These are phyloP conservation scores for Paramecium octaurelia DNA, from an alignment of 73 alveolate genomes.

Conservation along the genomic window DNA sequence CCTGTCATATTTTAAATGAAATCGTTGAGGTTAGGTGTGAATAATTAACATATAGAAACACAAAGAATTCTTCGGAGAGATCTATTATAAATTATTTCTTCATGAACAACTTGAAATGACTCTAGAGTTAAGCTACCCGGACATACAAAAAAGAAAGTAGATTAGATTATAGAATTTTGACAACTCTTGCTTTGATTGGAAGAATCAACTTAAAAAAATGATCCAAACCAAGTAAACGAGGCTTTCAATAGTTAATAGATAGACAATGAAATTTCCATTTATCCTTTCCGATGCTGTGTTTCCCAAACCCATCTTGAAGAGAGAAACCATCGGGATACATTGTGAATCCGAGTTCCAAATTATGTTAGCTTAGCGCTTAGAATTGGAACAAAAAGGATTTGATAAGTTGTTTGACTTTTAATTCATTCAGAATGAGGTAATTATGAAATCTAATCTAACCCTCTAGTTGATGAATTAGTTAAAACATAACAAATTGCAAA, in stretches of 20 bases:
- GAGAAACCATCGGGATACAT: conserved; percentile 31
- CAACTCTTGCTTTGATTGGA: neutral
- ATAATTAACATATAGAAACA: neutral
- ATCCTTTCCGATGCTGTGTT: neutral
- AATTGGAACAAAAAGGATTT: conserved; percentile 42
- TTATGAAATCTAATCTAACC: neutral
- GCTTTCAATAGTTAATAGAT: neutral
- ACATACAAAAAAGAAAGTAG: neutral
- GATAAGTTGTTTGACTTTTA: conserved; percentile 24
- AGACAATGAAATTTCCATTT: neutral
- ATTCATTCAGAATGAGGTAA: neutral
- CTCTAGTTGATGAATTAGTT: neutral
- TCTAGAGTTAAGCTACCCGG: conserved; percentile 14
- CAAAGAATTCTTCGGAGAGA: conserved; percentile 15
- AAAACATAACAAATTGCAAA: neutral
- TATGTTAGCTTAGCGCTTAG: conserved; percentile 35
- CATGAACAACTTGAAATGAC: neutral
- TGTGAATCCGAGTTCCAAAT: conserved; percentile 2
- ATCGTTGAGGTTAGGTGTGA: neutral
- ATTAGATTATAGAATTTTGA: neutral
- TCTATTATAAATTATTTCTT: conserved; percentile 11
- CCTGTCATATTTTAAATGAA: neutral
- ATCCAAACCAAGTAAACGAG: neutral
- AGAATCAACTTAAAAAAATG: neutral
- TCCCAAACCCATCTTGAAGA: conserved; percentile 9